phyloP scores from a whole-genome alignment of 352 stramenopile species.

The Phytophthora pluvialis region DNA sequence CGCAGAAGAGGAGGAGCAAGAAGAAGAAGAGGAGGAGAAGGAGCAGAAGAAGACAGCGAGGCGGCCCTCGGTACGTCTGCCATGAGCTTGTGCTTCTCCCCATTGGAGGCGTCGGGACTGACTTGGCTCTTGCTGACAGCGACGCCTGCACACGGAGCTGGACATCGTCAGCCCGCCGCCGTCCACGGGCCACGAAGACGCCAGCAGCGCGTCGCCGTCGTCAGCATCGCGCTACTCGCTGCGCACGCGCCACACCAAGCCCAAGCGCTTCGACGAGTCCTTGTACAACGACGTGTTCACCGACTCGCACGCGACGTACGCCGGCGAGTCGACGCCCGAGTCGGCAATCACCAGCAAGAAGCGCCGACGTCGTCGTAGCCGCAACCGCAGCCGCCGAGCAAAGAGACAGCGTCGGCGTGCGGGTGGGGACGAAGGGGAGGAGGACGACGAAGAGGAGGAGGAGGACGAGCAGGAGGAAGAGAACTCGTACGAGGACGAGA shows the following conservation, averaged over 20 bases:
- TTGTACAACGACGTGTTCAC: conserved; percentile 80
- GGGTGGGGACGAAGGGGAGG: conserved; percentile 30
- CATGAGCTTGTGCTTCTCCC: neutral
- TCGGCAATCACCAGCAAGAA: conserved; percentile 34
- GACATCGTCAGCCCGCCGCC: conserved; percentile 17
- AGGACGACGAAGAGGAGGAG: conserved; percentile 35
- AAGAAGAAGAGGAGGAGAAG: neutral
- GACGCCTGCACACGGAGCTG: conserved; percentile 29
- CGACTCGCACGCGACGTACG: conserved; percentile 30
- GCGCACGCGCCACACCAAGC: conserved; percentile 57
- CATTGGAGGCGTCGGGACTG: neutral
- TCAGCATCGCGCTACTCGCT: conserved; percentile 54
- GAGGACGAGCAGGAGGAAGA: conserved; percentile 42
- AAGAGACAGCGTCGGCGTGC: conserved; percentile 32
- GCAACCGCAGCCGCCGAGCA: conserved; percentile 11
- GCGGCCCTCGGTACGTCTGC: conserved; percentile 23
- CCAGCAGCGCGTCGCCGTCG: conserved; percentile 24
- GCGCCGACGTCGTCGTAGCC: conserved; percentile 22
- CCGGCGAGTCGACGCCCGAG: conserved; percentile 22
- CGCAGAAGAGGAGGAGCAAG: neutral
- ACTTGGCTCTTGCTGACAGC: conserved; percentile 10
- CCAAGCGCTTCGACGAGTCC: conserved; percentile 65
- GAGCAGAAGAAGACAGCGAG: conserved; percentile 5
- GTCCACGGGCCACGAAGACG: conserved; percentile 10
- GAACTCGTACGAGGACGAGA: conserved; percentile 49